Evolutionary conservation across 441 rosid species (phyloP), one percentile per base, ranked within the genome.

Genomic region (Populus hybrid): DNA sequence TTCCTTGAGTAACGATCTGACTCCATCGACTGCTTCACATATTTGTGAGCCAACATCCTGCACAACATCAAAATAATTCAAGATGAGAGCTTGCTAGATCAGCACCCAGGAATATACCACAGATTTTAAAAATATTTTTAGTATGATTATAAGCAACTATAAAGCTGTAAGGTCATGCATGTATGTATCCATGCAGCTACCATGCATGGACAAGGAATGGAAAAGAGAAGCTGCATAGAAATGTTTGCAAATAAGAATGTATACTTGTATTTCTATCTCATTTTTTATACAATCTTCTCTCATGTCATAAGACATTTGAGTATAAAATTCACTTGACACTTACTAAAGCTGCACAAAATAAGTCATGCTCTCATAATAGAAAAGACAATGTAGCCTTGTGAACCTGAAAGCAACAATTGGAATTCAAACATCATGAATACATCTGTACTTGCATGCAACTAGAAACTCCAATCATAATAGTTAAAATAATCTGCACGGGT

Each of bases 11-110:
- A 68, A 78, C 81, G 80, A 78, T 88, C 94, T 63, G 92, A 88
- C 80, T 90, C 96, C 42, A 87, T 70, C 12, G 97, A 92, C 80
- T 83, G 86, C 85, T 93, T 89, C 83, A 97, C 94, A 87, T 93
- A 91, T 82, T 92, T 97, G 90, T 93, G 99, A 61, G 99, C 99
- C 87, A 94, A 81, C 99, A 95, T 97, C 90, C 99, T 97, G 86
- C 76, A 82, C n/a, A 76, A 77, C 74, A 84, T 66, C 63, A 77
- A 57, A 69, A 59, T 42, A 35, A 26, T 65, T 73, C 46, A 57
- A 28, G 2, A 8, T 10, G 32, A 40, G 0, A 30, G 26, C 34
- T 63, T 30, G 16, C 36, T 10, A 30, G 10, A 64, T 68, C 12
- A 72, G 38, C 28, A 69, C 7, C 34, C 12, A 34, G n/a, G 9